Evolutionary conservation across 352 stramenopile species (phyloP), one percentile per base, ranked within the genome.

Genomic region (Pythium monospermum): DNA sequence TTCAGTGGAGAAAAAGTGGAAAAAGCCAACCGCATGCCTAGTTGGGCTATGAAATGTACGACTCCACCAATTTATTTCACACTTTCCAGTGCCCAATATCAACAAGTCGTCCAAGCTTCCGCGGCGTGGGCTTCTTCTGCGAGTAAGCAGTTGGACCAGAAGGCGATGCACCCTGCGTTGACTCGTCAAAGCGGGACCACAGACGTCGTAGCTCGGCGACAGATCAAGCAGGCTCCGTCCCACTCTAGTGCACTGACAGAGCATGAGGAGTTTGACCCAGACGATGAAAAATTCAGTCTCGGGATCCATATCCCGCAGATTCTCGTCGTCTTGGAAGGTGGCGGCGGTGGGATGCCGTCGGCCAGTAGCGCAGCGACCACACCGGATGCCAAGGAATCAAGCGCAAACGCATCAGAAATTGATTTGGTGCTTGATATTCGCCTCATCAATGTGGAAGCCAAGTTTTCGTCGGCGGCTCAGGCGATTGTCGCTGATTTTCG

Each of bases 21-120:
- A 0, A 57, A 77, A 32, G 41, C 55, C 1, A 60, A 73, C n/a
- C 51, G 67, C 2, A 48, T 69, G 7, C 64, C 76, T 4, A 78
- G 76, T 23, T 90, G 76, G 79, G 33, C 59, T 22, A 76, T 83
- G 59, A 75, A 78, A 22, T 85, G 79, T 40, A 85, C 64, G 4
- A 71, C 71, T 15, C 79, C 79, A n/a, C 79, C 79, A 0, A 83
- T 90, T 23, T 84, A 81, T 39, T 85, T 90, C 42, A 79, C 74
- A 0, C 59, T 90, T 15, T 85, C 74, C 0, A 87, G 69, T 42
- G 57, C 69, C 1, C 79, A 90, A 50, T 87, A 86, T 22, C 66
- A 77, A 7, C 76, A 90, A 58, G 69, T 88, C 8, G 31, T 87
- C 11, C 69, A 81, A 36, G 71, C 75, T 25, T 86, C 75, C n/a